Evolutionary conservation across 2,329 filamentous ascomycete genomes (phyloP).

Genomic region (Thermothelomyces thermophilus): DNA sequence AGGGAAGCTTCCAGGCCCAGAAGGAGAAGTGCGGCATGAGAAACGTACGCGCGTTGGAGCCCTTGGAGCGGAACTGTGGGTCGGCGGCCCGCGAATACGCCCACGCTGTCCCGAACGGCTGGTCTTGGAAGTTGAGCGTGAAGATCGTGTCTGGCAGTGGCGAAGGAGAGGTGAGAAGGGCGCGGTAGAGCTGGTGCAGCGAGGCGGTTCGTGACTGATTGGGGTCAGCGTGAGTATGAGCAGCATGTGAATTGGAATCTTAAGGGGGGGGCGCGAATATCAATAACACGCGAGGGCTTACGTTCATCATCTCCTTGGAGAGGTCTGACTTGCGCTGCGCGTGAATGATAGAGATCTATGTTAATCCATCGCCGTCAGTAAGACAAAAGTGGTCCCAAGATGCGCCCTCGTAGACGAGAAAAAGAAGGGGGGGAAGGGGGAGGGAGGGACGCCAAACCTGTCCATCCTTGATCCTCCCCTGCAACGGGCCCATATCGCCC

Average conservation of each 20-base stretch:
- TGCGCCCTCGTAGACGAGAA: neutral
- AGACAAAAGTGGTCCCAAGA: neutral
- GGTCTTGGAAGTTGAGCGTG: conserved; percentile 46
- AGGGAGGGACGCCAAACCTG: conserved; percentile 28
- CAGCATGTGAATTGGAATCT: no score
- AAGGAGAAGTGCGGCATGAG: conserved; percentile 51
- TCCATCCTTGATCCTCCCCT: conserved; percentile 38
- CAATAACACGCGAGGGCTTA: conserved; percentile 8
- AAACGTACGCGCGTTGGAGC: conserved; percentile 34
- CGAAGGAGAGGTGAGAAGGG: conserved; percentile 43
- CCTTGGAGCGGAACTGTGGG: conserved; percentile 26
- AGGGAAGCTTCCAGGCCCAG: conserved; percentile 48
- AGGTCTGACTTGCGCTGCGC: conserved; percentile 36
- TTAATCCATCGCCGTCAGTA: neutral
- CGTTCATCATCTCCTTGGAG: conserved; percentile 36
- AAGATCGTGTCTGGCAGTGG: conserved; percentile 46
- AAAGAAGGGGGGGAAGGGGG: no score
- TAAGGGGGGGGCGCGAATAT: neutral
- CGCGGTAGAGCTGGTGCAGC: conserved; percentile 47
- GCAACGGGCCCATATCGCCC: conserved; percentile 35
- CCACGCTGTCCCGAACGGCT: conserved; percentile 38
- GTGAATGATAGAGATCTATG: conserved; percentile 40
- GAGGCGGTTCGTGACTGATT: conserved; percentile 45
- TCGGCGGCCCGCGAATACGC: conserved; percentile 42
- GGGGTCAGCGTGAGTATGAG: neutral